phyloP scores from a whole-genome alignment of 768 basidiomycete genomes.

The Amanita brunnescens region DNA sequence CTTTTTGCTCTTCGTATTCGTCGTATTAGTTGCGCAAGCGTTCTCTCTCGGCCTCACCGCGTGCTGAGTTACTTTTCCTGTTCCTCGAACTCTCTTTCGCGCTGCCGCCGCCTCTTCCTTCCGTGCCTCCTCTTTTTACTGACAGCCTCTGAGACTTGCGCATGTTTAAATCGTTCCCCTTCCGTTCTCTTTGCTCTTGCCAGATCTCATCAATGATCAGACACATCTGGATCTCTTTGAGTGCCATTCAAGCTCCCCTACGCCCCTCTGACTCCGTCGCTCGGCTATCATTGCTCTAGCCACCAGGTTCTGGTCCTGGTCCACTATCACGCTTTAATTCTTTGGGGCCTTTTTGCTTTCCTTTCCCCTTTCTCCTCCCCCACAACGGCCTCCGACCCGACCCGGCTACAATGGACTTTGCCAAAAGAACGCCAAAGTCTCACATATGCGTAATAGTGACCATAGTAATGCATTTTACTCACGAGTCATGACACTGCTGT shows the following conservation, averaged over 20 bases:
- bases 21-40: slow-evolving; percentile 24
- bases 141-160: slow-evolving; percentile 16
- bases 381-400: too few species aligned
- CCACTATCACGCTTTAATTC: neutral
- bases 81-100: slow-evolving; percentile 14
- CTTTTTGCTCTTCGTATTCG: slow-evolving; percentile 20
- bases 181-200: slow-evolving; percentile 30
- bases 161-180: slow-evolving; percentile 17
- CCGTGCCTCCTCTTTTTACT: slow-evolving; percentile 13
- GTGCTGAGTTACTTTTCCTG: slow-evolving; percentile 15
- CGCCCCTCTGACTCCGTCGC: neutral
- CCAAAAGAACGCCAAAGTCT: too few species aligned
- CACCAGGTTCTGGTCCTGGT: neutral
- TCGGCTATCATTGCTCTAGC: too few species aligned
- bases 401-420: too few species aligned
- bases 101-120: slow-evolving; percentile 15
- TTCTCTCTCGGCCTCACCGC: slow-evolving; percentile 18
- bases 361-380: too few species aligned
- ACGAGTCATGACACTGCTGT: too few species aligned
- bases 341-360: neutral
- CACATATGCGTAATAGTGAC: too few species aligned
- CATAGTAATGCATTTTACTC: too few species aligned
- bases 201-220: slow-evolving; percentile 45
- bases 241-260: neutral
- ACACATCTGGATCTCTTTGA: slow-evolving; percentile 44